phyloP scores from a whole-genome alignment of 2,329 filamentous ascomycete species.

The Ceratocystis colombiana region DNA sequence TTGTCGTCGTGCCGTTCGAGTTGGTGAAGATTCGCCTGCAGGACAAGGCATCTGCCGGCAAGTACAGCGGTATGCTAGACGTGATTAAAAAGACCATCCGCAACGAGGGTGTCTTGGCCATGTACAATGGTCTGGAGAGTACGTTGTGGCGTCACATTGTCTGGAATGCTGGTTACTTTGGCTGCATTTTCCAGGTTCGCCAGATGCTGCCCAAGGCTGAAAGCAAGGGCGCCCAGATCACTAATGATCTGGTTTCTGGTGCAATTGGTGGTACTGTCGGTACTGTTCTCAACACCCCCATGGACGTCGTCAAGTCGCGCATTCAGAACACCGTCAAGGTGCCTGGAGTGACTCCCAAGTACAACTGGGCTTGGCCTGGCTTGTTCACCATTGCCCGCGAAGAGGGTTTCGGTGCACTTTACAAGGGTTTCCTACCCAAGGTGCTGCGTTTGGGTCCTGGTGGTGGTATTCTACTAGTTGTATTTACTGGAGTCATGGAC shows the following conservation, averaged over 20 bases:
- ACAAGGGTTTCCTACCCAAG: slow-evolving; percentile 97
- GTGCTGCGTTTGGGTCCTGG: slow-evolving; percentile 48
- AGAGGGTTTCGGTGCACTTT: slow-evolving; percentile 82
- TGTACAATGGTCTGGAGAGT: slow-evolving; percentile 95
- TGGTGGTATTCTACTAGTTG: slow-evolving; percentile 64
- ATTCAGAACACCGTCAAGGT: slow-evolving; percentile 91
- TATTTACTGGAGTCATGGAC: slow-evolving; percentile 82
- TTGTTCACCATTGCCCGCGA: slow-evolving; percentile 80
- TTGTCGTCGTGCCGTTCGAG: slow-evolving; percentile 97
- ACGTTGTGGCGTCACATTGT: slow-evolving; percentile 86
- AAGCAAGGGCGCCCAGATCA: slow-evolving; percentile 69
- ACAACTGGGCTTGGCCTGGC: slow-evolving; percentile 95
- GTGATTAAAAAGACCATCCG: slow-evolving; percentile 71
- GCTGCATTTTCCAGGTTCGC: slow-evolving; percentile 95
- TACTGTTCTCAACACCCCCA: slow-evolving; percentile 86
- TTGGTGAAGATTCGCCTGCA: slow-evolving; percentile 97
- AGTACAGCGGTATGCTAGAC: slow-evolving; percentile 74
- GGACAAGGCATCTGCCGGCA: slow-evolving; percentile 84
- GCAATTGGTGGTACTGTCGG: slow-evolving; percentile 77
- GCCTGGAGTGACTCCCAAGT: slow-evolving; percentile 74
- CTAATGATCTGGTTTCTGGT: slow-evolving; percentile 81
- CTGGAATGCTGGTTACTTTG: slow-evolving; percentile 96
- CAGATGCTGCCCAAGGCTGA: slow-evolving; percentile 69
- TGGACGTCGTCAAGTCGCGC: slow-evolving; percentile 95
- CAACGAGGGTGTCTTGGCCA: slow-evolving; percentile 70